phyloP scores from a whole-genome alignment of 176 grass and related monocot species.

The Avena eriantha region DNA sequence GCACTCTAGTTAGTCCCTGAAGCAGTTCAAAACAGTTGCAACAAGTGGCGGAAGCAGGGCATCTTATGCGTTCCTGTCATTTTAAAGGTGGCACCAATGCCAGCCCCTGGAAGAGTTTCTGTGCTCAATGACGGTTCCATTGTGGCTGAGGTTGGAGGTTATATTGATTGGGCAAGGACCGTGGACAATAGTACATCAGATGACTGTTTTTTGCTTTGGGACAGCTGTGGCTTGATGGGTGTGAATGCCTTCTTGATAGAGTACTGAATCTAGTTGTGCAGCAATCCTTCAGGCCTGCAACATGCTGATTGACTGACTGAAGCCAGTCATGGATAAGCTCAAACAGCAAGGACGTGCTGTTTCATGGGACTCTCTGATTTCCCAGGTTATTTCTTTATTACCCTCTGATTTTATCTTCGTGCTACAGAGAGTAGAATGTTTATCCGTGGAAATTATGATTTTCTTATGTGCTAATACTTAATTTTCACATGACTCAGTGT shows the following conservation, averaged over 20 bases:
- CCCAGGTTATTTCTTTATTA: slow-evolving; percentile 39
- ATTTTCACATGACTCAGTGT: background rate
- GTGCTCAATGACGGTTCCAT: no score
- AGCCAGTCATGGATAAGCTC: slow-evolving; percentile 56
- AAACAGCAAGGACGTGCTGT: slow-evolving; percentile 32
- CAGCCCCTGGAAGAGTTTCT: no score
- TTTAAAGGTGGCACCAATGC: no score
- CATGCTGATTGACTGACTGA: slow-evolving; percentile 60
- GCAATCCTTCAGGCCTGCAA: slow-evolving; percentile 59
- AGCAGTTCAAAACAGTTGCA: no score
- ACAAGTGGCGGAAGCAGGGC: no score
- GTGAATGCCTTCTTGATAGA: slow-evolving; percentile 61
- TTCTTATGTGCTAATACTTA: background rate
- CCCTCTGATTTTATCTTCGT: background rate
- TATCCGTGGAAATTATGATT: background rate
- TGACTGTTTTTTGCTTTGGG: slow-evolving; percentile 53
- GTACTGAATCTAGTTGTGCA: slow-evolving; percentile 73
- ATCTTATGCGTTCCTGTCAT: no score
- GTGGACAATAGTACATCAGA: slow-evolving; percentile 47
- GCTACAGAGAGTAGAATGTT: background rate
- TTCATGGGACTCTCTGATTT: slow-evolving; percentile 65
- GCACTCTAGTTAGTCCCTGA: no score
- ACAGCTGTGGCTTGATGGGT: slow-evolving; percentile 57
- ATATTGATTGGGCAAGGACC: no score
- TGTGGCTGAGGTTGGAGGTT: no score